Base-by-base conservation (phyloP, 352 stramenopile species). In the Lagenidium sp. region DNA sequence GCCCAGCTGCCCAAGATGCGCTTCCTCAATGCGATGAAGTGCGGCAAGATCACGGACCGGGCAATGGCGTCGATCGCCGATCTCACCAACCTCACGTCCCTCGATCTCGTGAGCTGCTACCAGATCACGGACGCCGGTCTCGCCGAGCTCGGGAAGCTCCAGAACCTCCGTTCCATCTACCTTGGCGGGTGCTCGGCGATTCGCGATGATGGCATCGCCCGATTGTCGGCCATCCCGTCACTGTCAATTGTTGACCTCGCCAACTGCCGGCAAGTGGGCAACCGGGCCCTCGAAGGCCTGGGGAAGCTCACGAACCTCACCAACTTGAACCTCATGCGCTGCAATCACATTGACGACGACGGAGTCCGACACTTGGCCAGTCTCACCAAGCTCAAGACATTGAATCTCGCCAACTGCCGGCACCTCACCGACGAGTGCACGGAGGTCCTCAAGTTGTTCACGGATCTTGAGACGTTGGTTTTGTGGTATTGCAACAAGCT, bases 401-500 rank as follows among this genome's bases (percentile, higher is more conserved):
- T 94, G 22, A 89, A 94, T 44, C 49, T 95, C 11, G 66, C 74
- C 6, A 88, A 85, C 45, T 95, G 79, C 38, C 79, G 85, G 29
- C 66, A 77, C 18, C 22, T 94, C n/a, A 88, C 80, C 0, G 70
- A 94, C 42, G 55, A 21, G 0, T 60, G 63, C 12, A 66, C 63
- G 5, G 15, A 43, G 18, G 49, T 75, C 8, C 49, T 95, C 16
- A 46, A 61, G 1, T 47, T 55, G 24, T 70, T 89, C 51, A 53
- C 55, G 15, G 35, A 51, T 5, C 49, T 94, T 4, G 58, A 86
- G 41, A 74, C 65, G 24, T 57, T 95, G 7, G 67, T 84, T 25
- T 50, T 95, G 7, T 85, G 78, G 65, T 85, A 92, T 56, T 95
- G 79, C 55, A 85, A 82, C 59, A 89, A 89, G 50, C 61, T 95